phyloP scores from a whole-genome alignment of 1,284 basidiomycete genomes.

The Stygiomarasmius scandens region DNA sequence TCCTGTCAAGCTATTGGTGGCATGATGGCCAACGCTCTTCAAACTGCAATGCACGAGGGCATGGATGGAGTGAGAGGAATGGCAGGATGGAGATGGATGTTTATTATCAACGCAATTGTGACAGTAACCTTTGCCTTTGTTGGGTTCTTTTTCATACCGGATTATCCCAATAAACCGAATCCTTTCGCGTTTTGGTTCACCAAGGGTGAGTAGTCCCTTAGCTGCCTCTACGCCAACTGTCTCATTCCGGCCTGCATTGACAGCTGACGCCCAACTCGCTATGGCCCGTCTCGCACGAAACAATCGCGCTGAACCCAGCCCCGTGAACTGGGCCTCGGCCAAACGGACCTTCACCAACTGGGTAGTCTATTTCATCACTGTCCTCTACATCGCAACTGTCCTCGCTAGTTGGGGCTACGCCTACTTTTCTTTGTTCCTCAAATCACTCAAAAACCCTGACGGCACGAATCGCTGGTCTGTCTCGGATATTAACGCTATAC shows the following conservation, averaged over 20 bases:
- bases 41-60: slow-evolving; percentile 11
- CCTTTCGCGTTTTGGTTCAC: slow-evolving; percentile 17
- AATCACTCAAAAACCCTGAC: slow-evolving; percentile 16
- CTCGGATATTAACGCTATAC: slow-evolving; percentile 17
- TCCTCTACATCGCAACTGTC: slow-evolving; percentile 17
- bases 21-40: slow-evolving; percentile 14
- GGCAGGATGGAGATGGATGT: slow-evolving; percentile 16
- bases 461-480: slow-evolving; percentile 17
- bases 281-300: slow-evolving; percentile 18
- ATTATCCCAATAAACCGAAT: slow-evolving; percentile 9
- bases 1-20: slow-evolving; percentile 8
- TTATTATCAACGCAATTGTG: slow-evolving; percentile 14
- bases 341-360: slow-evolving; percentile 14
- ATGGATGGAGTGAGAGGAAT: slow-evolving; percentile 9
- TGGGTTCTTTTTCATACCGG: slow-evolving; percentile 12
- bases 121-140: slow-evolving; percentile 9
- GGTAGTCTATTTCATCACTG: slow-evolving; percentile 19
- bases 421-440: slow-evolving; percentile 19
- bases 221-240: neutral
- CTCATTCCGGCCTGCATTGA: neutral
- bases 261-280: slow-evolving; percentile 14
- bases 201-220: neutral
- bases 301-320: slow-evolving; percentile 14
- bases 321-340: slow-evolving; percentile 10
- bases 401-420: slow-evolving; percentile 18